Percentiles rank a stretch among this genome's conserved stretches.
These are phyloP conservation scores for Beauveria scarabaeidicola DNA, from an alignment of 2,329 filamentous ascomycete genomes.

Conservation along the genomic window DNA sequence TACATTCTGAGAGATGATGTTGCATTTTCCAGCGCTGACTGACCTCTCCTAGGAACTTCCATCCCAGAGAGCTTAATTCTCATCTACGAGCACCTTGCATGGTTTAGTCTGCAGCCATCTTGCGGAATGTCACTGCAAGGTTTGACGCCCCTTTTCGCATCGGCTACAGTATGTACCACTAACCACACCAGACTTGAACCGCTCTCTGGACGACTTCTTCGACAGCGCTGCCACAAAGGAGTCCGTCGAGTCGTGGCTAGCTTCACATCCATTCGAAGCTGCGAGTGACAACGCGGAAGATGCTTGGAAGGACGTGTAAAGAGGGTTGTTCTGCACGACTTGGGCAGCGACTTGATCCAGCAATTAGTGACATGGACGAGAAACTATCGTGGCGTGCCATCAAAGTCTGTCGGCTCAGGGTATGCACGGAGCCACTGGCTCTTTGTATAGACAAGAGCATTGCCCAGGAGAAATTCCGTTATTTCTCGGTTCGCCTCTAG, in stretches of 20 bases:
- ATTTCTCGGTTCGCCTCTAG: constrained; percentile 13
- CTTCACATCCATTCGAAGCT: constrained; percentile 1
- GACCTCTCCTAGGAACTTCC: not conserved
- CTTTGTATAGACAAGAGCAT: constrained; percentile 2
- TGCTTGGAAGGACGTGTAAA: not conserved
- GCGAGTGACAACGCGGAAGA: not conserved
- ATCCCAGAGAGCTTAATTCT: constrained; percentile 10
- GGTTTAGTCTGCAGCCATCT: constrained; percentile 12
- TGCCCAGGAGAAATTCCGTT: constrained; percentile 9
- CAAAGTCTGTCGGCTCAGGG: not conserved
- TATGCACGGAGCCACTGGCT: constrained; percentile 13
- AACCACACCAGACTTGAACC: constrained; percentile 7
- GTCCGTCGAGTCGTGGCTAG: constrained; percentile 3
- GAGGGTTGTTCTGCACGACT: too few species aligned
- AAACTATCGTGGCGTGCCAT: not conserved
- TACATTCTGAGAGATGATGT: too few species aligned
- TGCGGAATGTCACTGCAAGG: constrained; percentile 9
- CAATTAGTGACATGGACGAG: not conserved
- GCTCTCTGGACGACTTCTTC: constrained; percentile 7
- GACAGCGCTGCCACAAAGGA: not conserved
- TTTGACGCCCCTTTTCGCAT: not conserved
- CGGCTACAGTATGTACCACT: too few species aligned
- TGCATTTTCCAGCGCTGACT: not conserved
- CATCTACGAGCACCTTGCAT: constrained; percentile 9
- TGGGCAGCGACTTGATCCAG: too few species aligned